Evolutionary conservation across 257 asterid species (phyloP), one percentile per base, ranked within the genome.

Genomic region (Salvia rosmarinus): DNA sequence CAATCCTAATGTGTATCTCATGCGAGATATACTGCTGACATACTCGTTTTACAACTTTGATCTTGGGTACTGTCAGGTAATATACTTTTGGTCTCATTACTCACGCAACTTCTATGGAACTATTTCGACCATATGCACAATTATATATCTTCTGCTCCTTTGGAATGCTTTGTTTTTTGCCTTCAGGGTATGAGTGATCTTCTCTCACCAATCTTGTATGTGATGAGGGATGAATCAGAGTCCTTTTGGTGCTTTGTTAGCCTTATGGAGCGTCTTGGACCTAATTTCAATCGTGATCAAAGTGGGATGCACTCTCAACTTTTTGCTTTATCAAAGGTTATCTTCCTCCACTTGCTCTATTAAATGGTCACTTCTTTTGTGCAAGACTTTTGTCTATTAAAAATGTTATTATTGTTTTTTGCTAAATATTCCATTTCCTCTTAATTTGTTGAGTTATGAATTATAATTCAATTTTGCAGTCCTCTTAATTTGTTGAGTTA

Each of bases 121-220:
- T 32, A 37, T 39, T 44, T 62, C 57, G 17, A 13, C 64, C 20
- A 23, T 40, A 32, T 12, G 35, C 39, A 19, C 23, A 43, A 10
- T 25, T 59, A 13, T 56, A 47, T 51, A 68, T 46, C 60, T 74
- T 61, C 54, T 74, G 70, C 72, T 61, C 54, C 65, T 71, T 20
- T 58, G 63, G 59, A 65, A 46, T 37, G 30, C 37, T 47, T 20
- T 77, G 32, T 78, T 54, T 68, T 71, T 73, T 28, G 21, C 76
- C 75, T 79, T 77, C 77, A 95, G 99, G 99, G 99, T 66, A 95
- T 95, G 99, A 95, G 98, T 82, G 99, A 95, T 90, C 96, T 95
- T 71, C 82, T 95, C 59, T 95, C 99, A 60, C 98, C 98, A 25
- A 89, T 95, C 78, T 76, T 91, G 77, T 89, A 79, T 86, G 94